Conservation (phyloP, 208 protist species). For the Crithidia mellificae region DNA sequence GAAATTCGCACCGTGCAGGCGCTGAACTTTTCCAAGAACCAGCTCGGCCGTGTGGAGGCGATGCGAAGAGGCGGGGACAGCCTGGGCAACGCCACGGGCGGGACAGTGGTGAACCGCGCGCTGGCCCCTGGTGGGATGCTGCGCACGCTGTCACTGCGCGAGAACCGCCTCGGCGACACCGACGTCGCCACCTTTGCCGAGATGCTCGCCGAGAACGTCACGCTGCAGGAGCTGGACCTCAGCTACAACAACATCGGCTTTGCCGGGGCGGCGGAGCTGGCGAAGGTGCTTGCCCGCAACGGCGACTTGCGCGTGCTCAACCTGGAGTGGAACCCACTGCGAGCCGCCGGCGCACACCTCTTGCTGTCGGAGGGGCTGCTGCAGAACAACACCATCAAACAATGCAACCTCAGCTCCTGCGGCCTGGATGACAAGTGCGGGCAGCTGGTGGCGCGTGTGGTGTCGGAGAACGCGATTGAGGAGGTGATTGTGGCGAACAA, state of each 20-base stretch:
- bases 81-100: slow-evolving; percentile 33
- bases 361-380: slow-evolving; percentile 81
- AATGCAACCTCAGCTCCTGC: slow-evolving; percentile 82
- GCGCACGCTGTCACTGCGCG: slow-evolving; percentile 56
- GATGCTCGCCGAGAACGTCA: slow-evolving; percentile 77
- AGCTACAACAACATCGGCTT: slow-evolving; percentile 88
- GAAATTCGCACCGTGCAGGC: slow-evolving; percentile 54
- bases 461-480: slow-evolving; percentile 87
- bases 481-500: slow-evolving; percentile 91
- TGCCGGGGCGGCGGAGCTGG: slow-evolving; percentile 70
- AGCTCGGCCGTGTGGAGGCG: slow-evolving; percentile 56
- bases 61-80: slow-evolving; percentile 18
- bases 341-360: slow-evolving; percentile 50
- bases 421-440: slow-evolving; percentile 80
- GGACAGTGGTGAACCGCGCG: slow-evolving; percentile 65
- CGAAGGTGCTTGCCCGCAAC: slow-evolving; percentile 77
- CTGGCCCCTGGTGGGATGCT: slow-evolving; percentile 60
- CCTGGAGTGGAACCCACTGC: slow-evolving; percentile 90
- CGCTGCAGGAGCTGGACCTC: slow-evolving; percentile 76
- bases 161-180: slow-evolving; percentile 75
- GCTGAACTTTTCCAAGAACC: slow-evolving; percentile 81
- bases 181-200: slow-evolving; percentile 75
- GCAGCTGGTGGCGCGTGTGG: slow-evolving; percentile 66
- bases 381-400: slow-evolving; percentile 90
- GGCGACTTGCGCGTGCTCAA: slow-evolving; percentile 85